Conservation (phyloP, 1,284 basidiomycete species). For the Cryptococcus jaspeensis region DNA sequence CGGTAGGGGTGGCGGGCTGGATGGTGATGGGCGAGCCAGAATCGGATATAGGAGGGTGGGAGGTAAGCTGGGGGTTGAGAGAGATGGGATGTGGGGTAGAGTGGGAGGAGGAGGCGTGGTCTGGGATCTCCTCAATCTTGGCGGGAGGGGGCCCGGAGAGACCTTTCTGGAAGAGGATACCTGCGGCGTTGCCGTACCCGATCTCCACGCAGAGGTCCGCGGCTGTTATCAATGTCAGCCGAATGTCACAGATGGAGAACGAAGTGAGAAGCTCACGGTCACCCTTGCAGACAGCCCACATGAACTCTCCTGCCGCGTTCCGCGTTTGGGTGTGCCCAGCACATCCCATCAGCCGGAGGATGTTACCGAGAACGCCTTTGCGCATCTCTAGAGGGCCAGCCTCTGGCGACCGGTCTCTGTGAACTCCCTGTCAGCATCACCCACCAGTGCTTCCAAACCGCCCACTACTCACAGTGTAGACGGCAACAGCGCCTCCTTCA, state of each 20-base stretch:
- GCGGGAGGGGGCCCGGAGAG: slow-evolving; percentile 61
- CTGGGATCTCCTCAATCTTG: slow-evolving; percentile 51
- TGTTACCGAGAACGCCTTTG: slow-evolving; percentile 69
- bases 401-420: slow-evolving; percentile 62
- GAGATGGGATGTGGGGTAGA: not conserved
- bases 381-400: slow-evolving; percentile 66
- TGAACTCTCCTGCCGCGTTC: slow-evolving; percentile 75
- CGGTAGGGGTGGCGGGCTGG: not conserved
- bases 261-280: slow-evolving; percentile 60
- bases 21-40: slow-evolving; percentile 52
- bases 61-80: slow-evolving; percentile 48
- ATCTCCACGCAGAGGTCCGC: slow-evolving; percentile 67
- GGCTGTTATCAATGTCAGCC: slow-evolving; percentile 53
- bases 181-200: slow-evolving; percentile 90
- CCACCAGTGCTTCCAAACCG: not conserved
- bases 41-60: slow-evolving; percentile 72
- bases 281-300: slow-evolving; percentile 74
- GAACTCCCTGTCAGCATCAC: too few species aligned
- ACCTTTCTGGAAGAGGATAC: slow-evolving; percentile 85
- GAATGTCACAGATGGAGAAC: not conserved
- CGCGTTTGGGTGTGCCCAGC: slow-evolving; percentile 70
- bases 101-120: not conserved
- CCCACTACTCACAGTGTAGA: slow-evolving; percentile 57
- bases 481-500: slow-evolving; percentile 69
- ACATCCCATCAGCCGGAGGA: slow-evolving; percentile 71